Conservation (phyloP, 1,139 yeast species). For the Saccharomyces hybrid region DNA sequence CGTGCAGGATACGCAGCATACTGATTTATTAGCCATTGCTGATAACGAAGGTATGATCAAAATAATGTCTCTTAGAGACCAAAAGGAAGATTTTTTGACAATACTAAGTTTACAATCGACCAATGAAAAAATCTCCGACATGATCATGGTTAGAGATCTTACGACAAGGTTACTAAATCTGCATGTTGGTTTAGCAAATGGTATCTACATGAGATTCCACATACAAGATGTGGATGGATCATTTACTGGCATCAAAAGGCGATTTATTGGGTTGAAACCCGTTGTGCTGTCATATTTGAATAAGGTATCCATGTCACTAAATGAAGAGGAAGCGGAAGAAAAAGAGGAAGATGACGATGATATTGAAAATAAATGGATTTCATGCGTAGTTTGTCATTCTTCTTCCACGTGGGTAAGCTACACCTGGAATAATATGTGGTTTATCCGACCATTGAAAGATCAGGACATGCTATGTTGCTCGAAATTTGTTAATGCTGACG, state of each 20-base stretch:
- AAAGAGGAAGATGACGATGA: conserved; percentile 8
- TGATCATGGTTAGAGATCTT: not conserved
- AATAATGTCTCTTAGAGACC: conserved; percentile 48
- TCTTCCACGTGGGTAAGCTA: conserved; percentile 28
- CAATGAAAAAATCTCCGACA: not conserved
- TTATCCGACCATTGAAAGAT: conserved; percentile 19
- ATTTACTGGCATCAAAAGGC: conserved; percentile 61
- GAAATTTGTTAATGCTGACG: conserved; percentile 19
- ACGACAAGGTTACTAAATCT: conserved; percentile 33
- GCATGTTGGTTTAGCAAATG: conserved; percentile 78
- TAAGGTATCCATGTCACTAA: conserved; percentile 10
- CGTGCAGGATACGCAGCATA: conserved; percentile 31
- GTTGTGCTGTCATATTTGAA: conserved; percentile 41
- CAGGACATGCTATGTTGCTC: conserved; percentile 12
- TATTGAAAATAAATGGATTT: conserved; percentile 3
- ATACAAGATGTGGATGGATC: conserved; percentile 57
- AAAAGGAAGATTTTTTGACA: conserved; percentile 37
- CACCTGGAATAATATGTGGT: conserved; percentile 10
- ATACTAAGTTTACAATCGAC: not conserved
- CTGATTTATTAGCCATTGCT: conserved; percentile 61
- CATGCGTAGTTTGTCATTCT: conserved; percentile 21
- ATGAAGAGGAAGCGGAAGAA: conserved; percentile 16
- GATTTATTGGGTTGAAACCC: conserved; percentile 64
- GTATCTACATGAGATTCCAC: conserved; percentile 62
- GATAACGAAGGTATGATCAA: conserved; percentile 65